A percentile compares a stretch with the other conserved stretches of the same genome.
Conservation (phyloP, 306 rosid species). For the Prunus padus region DNA sequence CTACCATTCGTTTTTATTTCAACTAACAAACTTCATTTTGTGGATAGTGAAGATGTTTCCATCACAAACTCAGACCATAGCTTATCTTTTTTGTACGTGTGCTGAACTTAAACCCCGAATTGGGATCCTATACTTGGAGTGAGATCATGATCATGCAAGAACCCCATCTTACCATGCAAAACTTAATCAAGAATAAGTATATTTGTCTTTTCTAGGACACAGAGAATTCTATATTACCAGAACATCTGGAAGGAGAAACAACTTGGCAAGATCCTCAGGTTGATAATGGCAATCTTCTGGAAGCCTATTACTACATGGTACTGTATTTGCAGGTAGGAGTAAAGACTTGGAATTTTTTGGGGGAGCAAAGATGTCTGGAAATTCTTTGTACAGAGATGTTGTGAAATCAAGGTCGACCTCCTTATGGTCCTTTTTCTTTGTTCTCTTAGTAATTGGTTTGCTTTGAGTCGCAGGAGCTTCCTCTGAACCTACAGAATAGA, state of each 20-base stretch:
- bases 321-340: slow-evolving; percentile 18
- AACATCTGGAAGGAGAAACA: slow-evolving; percentile 35
- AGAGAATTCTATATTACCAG: slow-evolving; percentile 18
- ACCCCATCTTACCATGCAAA: not conserved
- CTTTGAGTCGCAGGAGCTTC: slow-evolving; percentile 5
- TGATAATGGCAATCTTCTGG: slow-evolving; percentile 34
- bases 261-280: slow-evolving; percentile 28
- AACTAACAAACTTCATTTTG: not conserved
- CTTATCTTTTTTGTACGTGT: not conserved
- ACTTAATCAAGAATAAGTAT: not conserved
- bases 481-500: slow-evolving; percentile 9
- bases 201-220: not conserved
- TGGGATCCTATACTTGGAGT: not conserved
- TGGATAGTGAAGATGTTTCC: not conserved
- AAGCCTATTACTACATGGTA: slow-evolving; percentile 9
- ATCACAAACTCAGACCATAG: not conserved
- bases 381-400: not conserved
- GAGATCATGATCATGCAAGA: not conserved
- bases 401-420: slow-evolving; percentile 19
- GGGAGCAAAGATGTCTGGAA: slow-evolving; percentile 19
- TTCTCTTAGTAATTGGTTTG: not conserved
- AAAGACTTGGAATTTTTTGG: slow-evolving; percentile 17
- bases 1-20: not conserved
- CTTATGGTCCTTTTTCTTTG: not conserved
- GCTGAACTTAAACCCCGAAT: not conserved